Base-by-base conservation (phyloP, 495 filamentous ascomycete species). In the Penicillium angulare region DNA sequence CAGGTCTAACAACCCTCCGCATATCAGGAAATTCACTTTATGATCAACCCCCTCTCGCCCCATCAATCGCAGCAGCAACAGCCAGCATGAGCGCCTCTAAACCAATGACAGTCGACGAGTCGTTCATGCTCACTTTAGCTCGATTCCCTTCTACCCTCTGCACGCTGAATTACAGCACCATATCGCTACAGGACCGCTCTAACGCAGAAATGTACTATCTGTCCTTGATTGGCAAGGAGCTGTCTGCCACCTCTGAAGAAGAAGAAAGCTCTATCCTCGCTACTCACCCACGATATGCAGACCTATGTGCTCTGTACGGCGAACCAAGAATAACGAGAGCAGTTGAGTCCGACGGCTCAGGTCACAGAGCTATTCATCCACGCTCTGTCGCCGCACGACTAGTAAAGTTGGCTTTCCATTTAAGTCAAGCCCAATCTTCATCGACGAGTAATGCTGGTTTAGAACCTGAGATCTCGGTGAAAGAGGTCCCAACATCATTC, bases 171-270 rank as follows among this genome's bases (percentile, higher is more conserved):
- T 95, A 86, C 66, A 86, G 83, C 59, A 75, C 71, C 3, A 87
- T 98, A 55, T 81, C 83, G 0, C 50, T 65, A 1, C 78, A 83
- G 34, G 91, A 97, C 53, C 82, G 93, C 16, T 75, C 78, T 38
- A 90, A 97, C 57, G 90, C 88, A 10, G 93, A 98, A 47, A 85
- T 91, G 60, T 98, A 92, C 67, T 98, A 97, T 63, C 81, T 97
- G 9, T 85, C 82, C 5, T 79, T 84, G 23, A 91, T 97, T 45
- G 87, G 79, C 15, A 82, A 83, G 41, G 87, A 88, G 57, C 72
- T 96, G 16, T 82, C 86, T 13, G 74, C 74, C 8, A 78, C 75
- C 0, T 75, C 85, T 0, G 71, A 81, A 52, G 67, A 67, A 1
- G 71, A 77, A n/a, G 79, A 85, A 53, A 55, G 61, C 3, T 60